Evolutionary conservation across 2,329 filamentous ascomycete species (phyloP), one percentile per base, ranked within the genome.

Genomic region (Beauveria sp.): DNA sequence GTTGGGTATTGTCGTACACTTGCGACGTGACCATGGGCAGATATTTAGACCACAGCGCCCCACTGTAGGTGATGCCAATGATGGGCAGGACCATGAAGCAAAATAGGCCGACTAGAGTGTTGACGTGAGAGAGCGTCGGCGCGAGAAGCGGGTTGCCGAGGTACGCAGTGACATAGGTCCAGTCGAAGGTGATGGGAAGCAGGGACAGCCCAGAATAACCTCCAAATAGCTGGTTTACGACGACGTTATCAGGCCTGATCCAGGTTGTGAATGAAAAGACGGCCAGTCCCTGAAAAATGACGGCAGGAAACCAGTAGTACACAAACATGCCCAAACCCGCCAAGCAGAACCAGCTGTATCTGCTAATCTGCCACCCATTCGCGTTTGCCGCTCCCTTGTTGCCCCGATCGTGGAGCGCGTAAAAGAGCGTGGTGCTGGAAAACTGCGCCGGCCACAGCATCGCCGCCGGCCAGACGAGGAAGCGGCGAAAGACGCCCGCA

Each of bases 361-460:
- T 71, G 54, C 74, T 74, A 24, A 81, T 79, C 9, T 62, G 67
- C 79, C 78, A 81, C 1, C 78, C 78, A 60, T 77, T 74, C 22
- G 73, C 68, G 10, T n/a, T 75, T 1, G 69, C 62, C 1, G 28
- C 75, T 61, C 80, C 69, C 26, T 69, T 73, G 57, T 75, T 74
- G 57, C 64, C 26, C 3, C 74, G 74, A 58, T 78, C 75, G 51
- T 78, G 76, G 3, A 79, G 72, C 18, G 74, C 75, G 34, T 77
- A 72, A 64, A 84, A 77, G 8, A 84, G 72, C 0, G 77, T 75
- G 0, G 77, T 78, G 64, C 77, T 82, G 3, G 72, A 72, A 26
- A 78, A 67, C 76, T 78, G 60, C 80, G 74, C 75, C 2, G 84
- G 84, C 83, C 84, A 87, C 63, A 86, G 80, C 83, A 86, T 86